Percentiles rank a stretch among this genome's conserved stretches.
Conservation (phyloP, 345 rosid genomes). For the Erysimum cheiranthoides region DNA sequence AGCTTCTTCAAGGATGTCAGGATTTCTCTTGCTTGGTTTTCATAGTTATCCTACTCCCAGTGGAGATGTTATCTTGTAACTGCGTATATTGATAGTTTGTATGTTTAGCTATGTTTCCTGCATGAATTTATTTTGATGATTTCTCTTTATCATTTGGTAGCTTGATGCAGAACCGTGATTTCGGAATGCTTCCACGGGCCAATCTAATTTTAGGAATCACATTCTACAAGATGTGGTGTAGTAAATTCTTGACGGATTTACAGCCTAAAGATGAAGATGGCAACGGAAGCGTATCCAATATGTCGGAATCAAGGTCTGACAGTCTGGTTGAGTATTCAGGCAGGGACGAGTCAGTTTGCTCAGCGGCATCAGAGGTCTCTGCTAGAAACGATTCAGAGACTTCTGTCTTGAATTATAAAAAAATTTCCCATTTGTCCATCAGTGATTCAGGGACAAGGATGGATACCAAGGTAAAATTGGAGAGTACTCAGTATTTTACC, state of each 20-base stretch:
- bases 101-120: neutral
- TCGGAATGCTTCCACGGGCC: conserved; percentile 57
- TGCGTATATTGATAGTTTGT: conserved; percentile 14
- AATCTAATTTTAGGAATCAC: conserved; percentile 66
- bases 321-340: conserved; percentile 42
- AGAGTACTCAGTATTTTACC: conserved; percentile 33
- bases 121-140: conserved; percentile 1
- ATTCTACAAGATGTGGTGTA: conserved; percentile 66
- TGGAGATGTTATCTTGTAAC: conserved; percentile 6
- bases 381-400: conserved; percentile 54
- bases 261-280: conserved; percentile 47
- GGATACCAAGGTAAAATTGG: conserved; percentile 46
- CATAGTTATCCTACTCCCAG: neutral
- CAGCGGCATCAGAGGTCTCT: conserved; percentile 47
- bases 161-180: conserved; percentile 57
- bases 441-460: conserved; percentile 24
- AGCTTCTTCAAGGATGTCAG: neutral
- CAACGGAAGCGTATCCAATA: conserved; percentile 39
- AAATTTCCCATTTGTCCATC: conserved; percentile 23
- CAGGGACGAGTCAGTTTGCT: conserved; percentile 42
- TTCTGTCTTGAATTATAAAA: conserved; percentile 67
- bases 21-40: conserved; percentile 9
- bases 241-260: conserved; percentile 51
- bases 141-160: conserved; percentile 50
- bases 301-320: conserved; percentile 45